Evolutionary conservation across 1,284 basidiomycete species (phyloP).

Genomic region (Ganoderma boninense): DNA sequence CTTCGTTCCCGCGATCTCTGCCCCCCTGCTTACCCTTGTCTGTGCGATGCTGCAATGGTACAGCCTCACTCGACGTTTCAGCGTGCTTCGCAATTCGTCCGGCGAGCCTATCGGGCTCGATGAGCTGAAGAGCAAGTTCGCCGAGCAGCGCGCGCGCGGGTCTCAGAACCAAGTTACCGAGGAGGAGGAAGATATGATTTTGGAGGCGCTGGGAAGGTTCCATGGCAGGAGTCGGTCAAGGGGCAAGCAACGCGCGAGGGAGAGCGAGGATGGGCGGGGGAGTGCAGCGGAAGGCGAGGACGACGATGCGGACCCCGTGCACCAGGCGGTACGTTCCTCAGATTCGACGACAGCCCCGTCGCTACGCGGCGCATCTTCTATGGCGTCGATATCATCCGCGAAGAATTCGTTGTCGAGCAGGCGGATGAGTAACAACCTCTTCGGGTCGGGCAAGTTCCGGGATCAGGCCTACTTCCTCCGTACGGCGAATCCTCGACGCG

Average conservation of each 20-base stretch:
- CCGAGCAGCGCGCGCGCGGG: conserved; percentile 77
- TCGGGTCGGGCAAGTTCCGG: conserved; percentile 77
- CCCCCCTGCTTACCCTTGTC: conserved; percentile 24
- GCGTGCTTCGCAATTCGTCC: conserved; percentile 71
- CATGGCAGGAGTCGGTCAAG: conserved; percentile 46
- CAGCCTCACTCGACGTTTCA: conserved; percentile 83
- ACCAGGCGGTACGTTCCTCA: conserved; percentile 54
- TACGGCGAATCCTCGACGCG: conserved; percentile 53
- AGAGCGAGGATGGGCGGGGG: conserved; percentile 23
- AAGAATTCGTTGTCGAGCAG: conserved; percentile 54
- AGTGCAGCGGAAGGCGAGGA: conserved; percentile 42
- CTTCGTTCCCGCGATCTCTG: conserved; percentile 30
- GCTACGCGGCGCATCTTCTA: conserved; percentile 50
- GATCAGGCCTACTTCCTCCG: conserved; percentile 77
- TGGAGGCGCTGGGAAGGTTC: conserved; percentile 72
- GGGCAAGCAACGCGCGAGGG: conserved; percentile 23
- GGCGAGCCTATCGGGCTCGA: conserved; percentile 72
- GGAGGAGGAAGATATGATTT: conserved; percentile 84
- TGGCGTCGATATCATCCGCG: conserved; percentile 47
- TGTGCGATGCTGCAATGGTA: conserved; percentile 37
- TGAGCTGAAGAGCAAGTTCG: conserved; percentile 70
- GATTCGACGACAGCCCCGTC: conserved; percentile 50
- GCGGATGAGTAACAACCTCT: conserved; percentile 84
- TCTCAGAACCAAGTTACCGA: conserved; percentile 73
- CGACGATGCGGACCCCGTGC: conserved; percentile 45